Conservation (phyloP, 148 eudicot species). For the Cornus suecica region DNA sequence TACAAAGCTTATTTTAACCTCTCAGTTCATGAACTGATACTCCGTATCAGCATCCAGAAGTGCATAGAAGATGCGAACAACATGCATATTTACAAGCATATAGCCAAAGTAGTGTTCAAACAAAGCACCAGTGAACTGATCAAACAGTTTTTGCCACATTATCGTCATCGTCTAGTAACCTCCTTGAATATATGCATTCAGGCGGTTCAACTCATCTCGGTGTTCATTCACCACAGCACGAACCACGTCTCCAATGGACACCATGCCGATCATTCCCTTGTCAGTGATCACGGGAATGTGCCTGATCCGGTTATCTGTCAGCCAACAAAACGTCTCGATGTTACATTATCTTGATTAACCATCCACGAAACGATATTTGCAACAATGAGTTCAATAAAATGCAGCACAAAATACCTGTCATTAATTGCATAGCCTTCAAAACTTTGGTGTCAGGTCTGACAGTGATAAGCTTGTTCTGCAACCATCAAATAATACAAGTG, state of each 20-base stretch:
- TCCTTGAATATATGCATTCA: conserved; percentile 90
- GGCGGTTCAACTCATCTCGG: conserved; percentile 85
- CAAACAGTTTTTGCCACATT: conserved; percentile 4
- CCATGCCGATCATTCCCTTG: conserved; percentile 84
- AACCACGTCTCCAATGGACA: conserved; percentile 99
- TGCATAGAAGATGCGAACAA: neutral
- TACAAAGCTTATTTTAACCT: conserved; percentile 9
- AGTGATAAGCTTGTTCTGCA: conserved; percentile 96
- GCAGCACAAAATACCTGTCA: conserved; percentile 68
- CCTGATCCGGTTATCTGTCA: conserved; percentile 90
- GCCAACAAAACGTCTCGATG: conserved; percentile 2
- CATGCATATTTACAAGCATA: conserved; percentile 20
- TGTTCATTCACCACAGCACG: conserved; percentile 97
- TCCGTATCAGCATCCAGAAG: neutral
- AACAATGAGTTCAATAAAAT: too few relatives aligned
- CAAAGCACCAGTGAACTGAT: neutral
- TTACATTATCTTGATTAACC: neutral
- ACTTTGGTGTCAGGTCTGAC: conserved; percentile 85
- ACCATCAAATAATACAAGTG: conserved; percentile 3
- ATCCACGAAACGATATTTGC: neutral
- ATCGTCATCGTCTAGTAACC: conserved; percentile 84
- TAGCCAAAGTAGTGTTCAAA: neutral
- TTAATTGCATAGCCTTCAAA: conserved; percentile 89
- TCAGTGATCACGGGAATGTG: conserved; percentile 87
- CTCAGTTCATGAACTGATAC: conserved; percentile 4